Evolutionary conservation across 2,329 filamentous ascomycete genomes (phyloP), one percentile per base, ranked within the genome.

Genomic region (Mariannaea elegans): DNA sequence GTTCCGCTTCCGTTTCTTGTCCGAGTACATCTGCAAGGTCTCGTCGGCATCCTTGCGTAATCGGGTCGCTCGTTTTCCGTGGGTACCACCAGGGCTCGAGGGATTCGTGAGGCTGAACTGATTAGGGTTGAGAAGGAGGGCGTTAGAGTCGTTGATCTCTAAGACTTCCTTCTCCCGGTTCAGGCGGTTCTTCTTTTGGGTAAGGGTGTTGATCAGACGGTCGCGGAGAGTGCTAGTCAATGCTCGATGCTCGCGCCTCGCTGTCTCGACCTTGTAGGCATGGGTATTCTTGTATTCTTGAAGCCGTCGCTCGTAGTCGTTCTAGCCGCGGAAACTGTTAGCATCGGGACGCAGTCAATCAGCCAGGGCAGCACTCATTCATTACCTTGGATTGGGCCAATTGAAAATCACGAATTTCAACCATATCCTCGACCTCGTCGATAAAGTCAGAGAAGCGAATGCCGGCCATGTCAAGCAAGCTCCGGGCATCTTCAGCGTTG

Each of bases 401-500:
- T 69, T 94, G 88, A 64, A 91, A 89, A 80, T 99, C 95, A 68
- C 92, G 87, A 71, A 92, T 87, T 76, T 98, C 94, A 66, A 97
- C 88, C 7, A 93, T 85, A 75, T 96, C 90, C 73, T 97, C 96
- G 53, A 97, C 86, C 62, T 94, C 88, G 66, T 92, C 87, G 18
- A 95, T 87, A 79, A 96, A 98, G 67, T 92, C 88, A 59, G 90
- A 85, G 75, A 97, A 97, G 72, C 90, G 87, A 70, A 89, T 92
- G 2, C 95, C 95, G 31, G 93, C 93, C 79, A 91, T 90, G 52
- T 90, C 84, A 23, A 92, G 73, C 72, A 91, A 77, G 71, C 86
- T 84, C 77, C 85, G 77, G 23, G 81, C 80, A 55, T 67, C 73
- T 34, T 81, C 79, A 16, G 76, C 75, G 49, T 79, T 73, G 6